These are phyloP conservation scores for Dillenia turbinata DNA, from an alignment of 164 flowering plant genomes.

Conservation along the genomic window DNA sequence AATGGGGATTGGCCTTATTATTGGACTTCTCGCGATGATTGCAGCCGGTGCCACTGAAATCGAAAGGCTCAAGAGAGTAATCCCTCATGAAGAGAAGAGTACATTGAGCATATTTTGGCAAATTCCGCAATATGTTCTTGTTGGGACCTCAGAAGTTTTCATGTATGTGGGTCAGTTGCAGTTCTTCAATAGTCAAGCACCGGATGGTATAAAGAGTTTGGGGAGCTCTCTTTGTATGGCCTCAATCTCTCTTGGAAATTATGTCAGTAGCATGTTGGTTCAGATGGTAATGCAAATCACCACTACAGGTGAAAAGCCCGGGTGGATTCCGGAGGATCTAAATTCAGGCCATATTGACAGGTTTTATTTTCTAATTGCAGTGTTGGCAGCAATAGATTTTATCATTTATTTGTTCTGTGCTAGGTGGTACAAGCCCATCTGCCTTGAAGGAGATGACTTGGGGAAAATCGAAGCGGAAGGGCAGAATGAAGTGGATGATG, in stretches of 20 bases:
- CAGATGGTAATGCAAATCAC: slow-evolving; percentile 66
- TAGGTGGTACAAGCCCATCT: slow-evolving; percentile 57
- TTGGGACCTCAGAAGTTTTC: slow-evolving; percentile 88
- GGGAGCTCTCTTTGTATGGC: slow-evolving; percentile 96
- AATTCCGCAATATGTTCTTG: slow-evolving; percentile 59
- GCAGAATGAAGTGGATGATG: background rate
- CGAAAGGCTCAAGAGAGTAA: slow-evolving; percentile 27
- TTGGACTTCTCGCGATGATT: slow-evolving; percentile 57
- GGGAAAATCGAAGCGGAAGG: slow-evolving; percentile 8
- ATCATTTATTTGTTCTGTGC: slow-evolving; percentile 56
- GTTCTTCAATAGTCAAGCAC: slow-evolving; percentile 83
- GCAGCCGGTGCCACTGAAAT: slow-evolving; percentile 56
- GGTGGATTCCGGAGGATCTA: slow-evolving; percentile 82
- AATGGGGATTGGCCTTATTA: slow-evolving; percentile 58
- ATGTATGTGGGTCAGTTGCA: slow-evolving; percentile 90
- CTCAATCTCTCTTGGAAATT: slow-evolving; percentile 87
- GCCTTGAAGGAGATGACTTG: slow-evolving; percentile 12
- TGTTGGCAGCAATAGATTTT: slow-evolving; percentile 47
- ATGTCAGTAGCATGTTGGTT: slow-evolving; percentile 69
- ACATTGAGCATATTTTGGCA: slow-evolving; percentile 60
- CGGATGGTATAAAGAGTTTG: slow-evolving; percentile 87
- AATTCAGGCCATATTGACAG: slow-evolving; percentile 74
- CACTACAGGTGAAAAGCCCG: slow-evolving; percentile 32
- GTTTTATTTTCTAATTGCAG: slow-evolving; percentile 75
- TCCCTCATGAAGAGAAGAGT: slow-evolving; percentile 23